Conservation (phyloP, 495 filamentous ascomycete genomes). For the Trichocladium antarcticum region DNA sequence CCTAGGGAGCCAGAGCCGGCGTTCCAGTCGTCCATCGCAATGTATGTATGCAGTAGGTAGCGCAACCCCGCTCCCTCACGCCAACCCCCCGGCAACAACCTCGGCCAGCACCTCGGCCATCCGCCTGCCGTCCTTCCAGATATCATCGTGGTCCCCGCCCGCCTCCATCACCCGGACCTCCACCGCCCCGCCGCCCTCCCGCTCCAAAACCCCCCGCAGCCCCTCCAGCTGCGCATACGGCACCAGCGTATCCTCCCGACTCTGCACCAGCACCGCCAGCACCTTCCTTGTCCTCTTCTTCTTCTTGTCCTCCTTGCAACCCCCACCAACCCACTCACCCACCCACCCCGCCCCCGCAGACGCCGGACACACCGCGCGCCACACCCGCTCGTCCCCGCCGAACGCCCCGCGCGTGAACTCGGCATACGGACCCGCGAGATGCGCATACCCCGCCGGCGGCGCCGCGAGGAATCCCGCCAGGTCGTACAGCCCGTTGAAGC, state of each 20-base stretch:
- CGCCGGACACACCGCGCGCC: constrained; percentile 45
- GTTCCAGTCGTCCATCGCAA: no score
- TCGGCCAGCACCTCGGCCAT: constrained; percentile 16
- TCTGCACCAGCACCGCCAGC: constrained; percentile 24
- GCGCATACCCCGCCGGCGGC: constrained; percentile 25
- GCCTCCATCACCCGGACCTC: constrained; percentile 10
- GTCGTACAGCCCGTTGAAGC: constrained; percentile 57
- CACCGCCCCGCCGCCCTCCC: not conserved
- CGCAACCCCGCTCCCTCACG: not conserved
- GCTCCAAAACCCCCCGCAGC: constrained; percentile 16
- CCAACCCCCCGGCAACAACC: constrained; percentile 5
- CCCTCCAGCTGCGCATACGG: constrained; percentile 22
- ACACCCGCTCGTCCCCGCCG: constrained; percentile 41
- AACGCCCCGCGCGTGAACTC: constrained; percentile 55
- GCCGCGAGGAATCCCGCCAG: constrained; percentile 35
- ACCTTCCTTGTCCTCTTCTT: constrained; percentile 15
- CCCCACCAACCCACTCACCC: constrained; percentile 11
- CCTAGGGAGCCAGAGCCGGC: no score
- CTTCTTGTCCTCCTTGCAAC: constrained; percentile 13
- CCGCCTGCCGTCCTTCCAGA: constrained; percentile 18
- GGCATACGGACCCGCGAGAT: constrained; percentile 44
- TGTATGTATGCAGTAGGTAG: no score
- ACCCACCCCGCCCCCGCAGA: constrained; percentile 10
- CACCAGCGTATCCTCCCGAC: constrained; percentile 27
- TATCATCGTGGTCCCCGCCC: constrained; percentile 19